These are phyloP conservation scores for Ilyonectria destructans DNA, from an alignment of 2,329 filamentous ascomycete species.

Conservation along the genomic window DNA sequence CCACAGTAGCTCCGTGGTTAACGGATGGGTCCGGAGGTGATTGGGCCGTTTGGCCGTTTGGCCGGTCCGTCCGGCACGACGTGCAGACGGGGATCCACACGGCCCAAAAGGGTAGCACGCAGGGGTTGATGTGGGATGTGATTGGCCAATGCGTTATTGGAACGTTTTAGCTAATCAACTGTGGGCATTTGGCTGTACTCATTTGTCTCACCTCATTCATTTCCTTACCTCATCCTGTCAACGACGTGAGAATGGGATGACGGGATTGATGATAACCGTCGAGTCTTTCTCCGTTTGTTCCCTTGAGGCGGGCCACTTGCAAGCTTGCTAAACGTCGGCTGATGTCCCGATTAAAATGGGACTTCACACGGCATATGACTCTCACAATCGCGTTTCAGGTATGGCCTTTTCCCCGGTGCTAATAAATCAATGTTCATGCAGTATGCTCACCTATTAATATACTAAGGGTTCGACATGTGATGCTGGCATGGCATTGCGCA, in stretches of 20 bases:
- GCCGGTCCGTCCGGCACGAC: slow-evolving; percentile 6
- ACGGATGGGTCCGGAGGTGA: slow-evolving; percentile 3
- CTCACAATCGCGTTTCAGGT: background rate
- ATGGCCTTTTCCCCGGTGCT: background rate
- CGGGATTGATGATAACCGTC: background rate
- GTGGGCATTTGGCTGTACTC: background rate
- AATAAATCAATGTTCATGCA: background rate
- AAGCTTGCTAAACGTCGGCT: background rate
- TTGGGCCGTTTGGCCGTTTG: slow-evolving; percentile 3
- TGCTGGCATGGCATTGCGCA: background rate
- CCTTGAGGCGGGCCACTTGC: background rate
- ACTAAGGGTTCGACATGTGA: background rate
- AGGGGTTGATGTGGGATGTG: background rate
- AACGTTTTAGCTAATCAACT: background rate
- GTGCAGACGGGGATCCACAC: slow-evolving; percentile 2
- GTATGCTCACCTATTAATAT: background rate
- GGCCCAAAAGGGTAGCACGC: background rate
- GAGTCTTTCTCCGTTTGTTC: background rate
- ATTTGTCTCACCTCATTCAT: background rate
- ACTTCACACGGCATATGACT: background rate
- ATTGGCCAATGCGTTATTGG: background rate
- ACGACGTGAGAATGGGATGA: background rate
- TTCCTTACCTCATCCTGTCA: background rate
- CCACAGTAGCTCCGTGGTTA: slow-evolving; percentile 1
- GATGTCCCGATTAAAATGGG: background rate